Conservation (phyloP, 2,329 filamentous ascomycete genomes). For the Samsoniella hepiali region DNA sequence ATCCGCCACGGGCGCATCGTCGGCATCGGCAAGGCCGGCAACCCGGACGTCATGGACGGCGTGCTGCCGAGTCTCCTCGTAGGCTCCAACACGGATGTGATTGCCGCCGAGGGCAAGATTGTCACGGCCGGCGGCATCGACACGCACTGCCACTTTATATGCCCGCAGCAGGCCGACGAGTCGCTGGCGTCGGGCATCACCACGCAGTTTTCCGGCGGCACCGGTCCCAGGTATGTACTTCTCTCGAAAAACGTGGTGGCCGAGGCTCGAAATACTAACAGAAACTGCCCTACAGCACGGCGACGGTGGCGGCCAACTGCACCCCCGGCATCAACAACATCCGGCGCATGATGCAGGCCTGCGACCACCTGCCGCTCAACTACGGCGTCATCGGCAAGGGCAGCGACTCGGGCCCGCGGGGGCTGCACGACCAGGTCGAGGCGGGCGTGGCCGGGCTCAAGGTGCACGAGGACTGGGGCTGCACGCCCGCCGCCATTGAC, state of each 20-base stretch:
- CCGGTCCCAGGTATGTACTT: conserved; percentile 67
- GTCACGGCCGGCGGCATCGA: conserved; percentile 88
- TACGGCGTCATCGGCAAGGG: conserved; percentile 91
- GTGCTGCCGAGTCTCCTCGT: conserved; percentile 76
- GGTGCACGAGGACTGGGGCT: conserved; percentile 94
- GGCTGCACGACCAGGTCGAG: conserved; percentile 72
- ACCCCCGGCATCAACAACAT: conserved; percentile 83
- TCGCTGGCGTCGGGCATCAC: conserved; percentile 82
- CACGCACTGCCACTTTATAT: conserved; percentile 91
- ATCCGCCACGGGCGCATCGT: conserved; percentile 84
- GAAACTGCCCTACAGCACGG: conserved; percentile 53
- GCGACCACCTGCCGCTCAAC: conserved; percentile 78
- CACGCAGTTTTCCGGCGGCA: conserved; percentile 86
- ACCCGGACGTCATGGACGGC: conserved; percentile 94
- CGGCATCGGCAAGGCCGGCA: conserved; percentile 92
- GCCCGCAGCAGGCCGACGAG: conserved; percentile 84
- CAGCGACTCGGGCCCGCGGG: conserved; percentile 71
- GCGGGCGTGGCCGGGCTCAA: conserved; percentile 90
- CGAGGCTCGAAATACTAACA: not conserved
- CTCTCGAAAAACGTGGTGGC: no score
- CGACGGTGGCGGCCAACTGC: conserved; percentile 88
- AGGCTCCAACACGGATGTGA: conserved; percentile 85
- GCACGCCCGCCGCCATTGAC: conserved; percentile 87
- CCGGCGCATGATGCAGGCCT: conserved; percentile 84
- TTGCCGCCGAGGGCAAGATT: conserved; percentile 87